Percentiles rank a stretch among this genome's conserved stretches.
phyloP scores from a whole-genome alignment of 2,329 filamentous ascomycete genomes.

The Phoma sp. region DNA sequence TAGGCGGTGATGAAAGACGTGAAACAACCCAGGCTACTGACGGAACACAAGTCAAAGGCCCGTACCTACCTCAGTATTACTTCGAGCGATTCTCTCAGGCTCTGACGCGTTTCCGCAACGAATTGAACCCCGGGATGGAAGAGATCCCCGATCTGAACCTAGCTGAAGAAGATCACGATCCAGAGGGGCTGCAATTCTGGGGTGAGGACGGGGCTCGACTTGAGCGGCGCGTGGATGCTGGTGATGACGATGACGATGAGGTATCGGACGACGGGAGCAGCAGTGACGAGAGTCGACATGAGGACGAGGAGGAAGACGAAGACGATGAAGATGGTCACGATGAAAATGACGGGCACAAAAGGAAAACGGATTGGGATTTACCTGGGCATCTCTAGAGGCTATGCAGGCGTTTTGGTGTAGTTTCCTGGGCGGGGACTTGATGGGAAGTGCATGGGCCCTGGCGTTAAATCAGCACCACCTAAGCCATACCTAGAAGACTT shows the following conservation, averaged over 20 bases:
- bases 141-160: constrained; percentile 41
- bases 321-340: constrained; percentile 7
- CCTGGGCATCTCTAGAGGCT: constrained; percentile 40
- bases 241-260: constrained; percentile 31
- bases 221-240: constrained; percentile 29
- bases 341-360: constrained; percentile 24
- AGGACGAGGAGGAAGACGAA: constrained; percentile 37
- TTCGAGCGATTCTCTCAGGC: constrained; percentile 54
- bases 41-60: constrained; percentile 43
- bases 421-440: too few relatives aligned
- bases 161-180: constrained; percentile 34
- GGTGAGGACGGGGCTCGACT: constrained; percentile 38
- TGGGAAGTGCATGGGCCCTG: background rate
- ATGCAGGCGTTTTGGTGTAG: too few relatives aligned
- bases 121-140: constrained; percentile 46
- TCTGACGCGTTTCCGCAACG: constrained; percentile 54
- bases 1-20: constrained; percentile 45
- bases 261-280: constrained; percentile 34
- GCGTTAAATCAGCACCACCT: too few relatives aligned
- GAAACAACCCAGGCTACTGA: constrained; percentile 42
- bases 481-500: too few relatives aligned
- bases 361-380: constrained; percentile 39
- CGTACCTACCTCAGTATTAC: constrained; percentile 54
- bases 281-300: constrained; percentile 44
- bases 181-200: constrained; percentile 42